Base-by-base conservation (phyloP, 2,329 filamentous ascomycete species). In the Colletotrichum liriopes region DNA sequence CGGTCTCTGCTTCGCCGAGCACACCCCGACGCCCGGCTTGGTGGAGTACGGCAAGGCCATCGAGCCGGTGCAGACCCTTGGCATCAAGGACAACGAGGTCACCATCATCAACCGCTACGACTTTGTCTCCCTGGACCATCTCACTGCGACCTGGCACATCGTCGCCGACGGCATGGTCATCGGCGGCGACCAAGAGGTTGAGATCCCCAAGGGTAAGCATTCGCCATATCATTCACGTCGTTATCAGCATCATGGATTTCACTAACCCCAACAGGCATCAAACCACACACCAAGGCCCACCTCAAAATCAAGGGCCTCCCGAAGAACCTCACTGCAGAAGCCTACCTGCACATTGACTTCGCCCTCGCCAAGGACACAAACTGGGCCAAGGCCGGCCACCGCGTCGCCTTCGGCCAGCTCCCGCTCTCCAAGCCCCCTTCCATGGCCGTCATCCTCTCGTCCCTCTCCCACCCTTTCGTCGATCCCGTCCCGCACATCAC, bases 21-120 rank as follows among this genome's bases (percentile, higher is more conserved):
- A 90, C 74, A 84, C 80, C 0, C 86, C 88, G 0, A 85, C 84
- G 0, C 87, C 87, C 0, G 88, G 89, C 0, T 77, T 91, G 26
- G 72, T 80, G 11, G 88, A 91, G 75, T 87, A 89, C 74, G 87
- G 87, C 74, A 91, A 91, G 75, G 86, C 86, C 9, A 89, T 91
- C 67, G 86, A 90, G 74, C 90, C 90, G 0, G 85, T 92, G 60
- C 85, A 88, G 75, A 85, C 87, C 11, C 78, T 88, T 14, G 81
- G 73, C 0, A 76, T 88, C 6, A 77, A 84, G 9, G 84, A 83
- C 1, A 77, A 81, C n/a, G 77, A 79, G 2, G 79, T 89, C 2
- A 82, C 81, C 5, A 82, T 90, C 18, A 76, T 86, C 72, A 90
- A 89, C 67, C 83, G 86, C 14, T 89, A 91, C 76, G 88, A 90